A percentile compares a stretch with the other conserved stretches of the same genome.
Conservation (phyloP, 371 early-diverging fungal genomes). For the Mortierella sp. region DNA sequence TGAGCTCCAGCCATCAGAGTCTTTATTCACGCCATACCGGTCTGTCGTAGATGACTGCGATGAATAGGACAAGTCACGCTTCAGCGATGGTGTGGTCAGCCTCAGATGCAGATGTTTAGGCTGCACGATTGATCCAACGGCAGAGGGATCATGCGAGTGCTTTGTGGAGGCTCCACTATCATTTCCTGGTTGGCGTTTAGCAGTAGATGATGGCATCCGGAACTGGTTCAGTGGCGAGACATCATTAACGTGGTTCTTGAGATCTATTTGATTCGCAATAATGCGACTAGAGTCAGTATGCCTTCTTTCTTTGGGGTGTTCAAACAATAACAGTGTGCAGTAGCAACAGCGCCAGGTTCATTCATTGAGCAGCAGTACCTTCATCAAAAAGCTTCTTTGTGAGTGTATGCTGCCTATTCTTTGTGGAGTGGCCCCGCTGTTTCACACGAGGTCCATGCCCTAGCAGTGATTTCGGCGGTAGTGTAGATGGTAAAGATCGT, state of each 20-base stretch:
- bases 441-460: constrained; percentile 37
- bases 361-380: constrained; percentile 19
- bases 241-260: constrained; percentile 22
- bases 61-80: constrained; percentile 3
- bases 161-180: background rate
- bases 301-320: background rate
- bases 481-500: background rate
- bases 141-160: background rate
- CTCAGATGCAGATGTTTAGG: background rate
- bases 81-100: constrained; percentile 3
- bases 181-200: background rate
- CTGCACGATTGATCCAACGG: background rate
- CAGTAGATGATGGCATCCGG: background rate
- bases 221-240: constrained; percentile 12
- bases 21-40: background rate
- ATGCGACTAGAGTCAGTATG: background rate
- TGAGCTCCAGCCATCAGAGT: constrained; percentile 30
- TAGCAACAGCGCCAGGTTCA: no score
- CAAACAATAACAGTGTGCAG: no score
- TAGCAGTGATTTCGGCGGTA: constrained; percentile 23
- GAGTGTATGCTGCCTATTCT: background rate
- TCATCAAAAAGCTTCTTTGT: constrained; percentile 23
- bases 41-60: background rate
- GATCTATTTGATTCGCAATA: constrained; percentile 4
- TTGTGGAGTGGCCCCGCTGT: background rate